Conservation (phyloP, 225 moss, liverwort and hornwort species). For the Marchantia polymorpha region DNA sequence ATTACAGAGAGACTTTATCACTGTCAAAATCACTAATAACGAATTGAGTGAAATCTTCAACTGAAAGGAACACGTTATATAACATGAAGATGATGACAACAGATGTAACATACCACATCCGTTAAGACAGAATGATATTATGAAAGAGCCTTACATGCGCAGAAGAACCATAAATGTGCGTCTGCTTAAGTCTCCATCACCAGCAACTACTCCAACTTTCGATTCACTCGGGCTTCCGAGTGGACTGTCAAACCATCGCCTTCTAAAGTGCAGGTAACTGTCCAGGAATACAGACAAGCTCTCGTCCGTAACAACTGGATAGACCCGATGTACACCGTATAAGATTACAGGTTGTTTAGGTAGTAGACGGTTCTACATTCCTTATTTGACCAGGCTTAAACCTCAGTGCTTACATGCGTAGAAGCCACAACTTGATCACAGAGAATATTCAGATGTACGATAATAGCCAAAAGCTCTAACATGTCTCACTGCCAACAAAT, state of each 20-base stretch:
- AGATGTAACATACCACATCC: background rate
- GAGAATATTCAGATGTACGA: background rate
- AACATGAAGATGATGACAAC: no score
- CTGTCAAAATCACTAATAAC: no score
- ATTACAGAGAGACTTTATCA: background rate
- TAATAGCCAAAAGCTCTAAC: background rate
- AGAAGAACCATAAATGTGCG: conserved; percentile 85
- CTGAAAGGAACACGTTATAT: no score
- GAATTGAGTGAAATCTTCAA: no score
- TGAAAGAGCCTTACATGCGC: conserved; percentile 56
- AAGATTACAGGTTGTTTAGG: background rate
- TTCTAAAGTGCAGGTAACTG: conserved; percentile 86
- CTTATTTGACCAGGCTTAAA: background rate
- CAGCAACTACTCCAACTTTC: conserved; percentile 58
- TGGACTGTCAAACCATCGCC: conserved; percentile 85
- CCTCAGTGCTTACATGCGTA: background rate
- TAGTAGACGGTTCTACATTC: background rate
- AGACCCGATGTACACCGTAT: background rate
- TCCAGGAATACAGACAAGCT: conserved; percentile 80
- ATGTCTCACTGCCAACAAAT: background rate
- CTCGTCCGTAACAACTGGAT: conserved; percentile 74
- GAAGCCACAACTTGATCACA: background rate
- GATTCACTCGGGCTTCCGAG: conserved; percentile 34
- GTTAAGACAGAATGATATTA: background rate
- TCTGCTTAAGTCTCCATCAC: conserved; percentile 92